phyloP scores from a whole-genome alignment of 306 rosid genomes.

The Glycine latifolia region DNA sequence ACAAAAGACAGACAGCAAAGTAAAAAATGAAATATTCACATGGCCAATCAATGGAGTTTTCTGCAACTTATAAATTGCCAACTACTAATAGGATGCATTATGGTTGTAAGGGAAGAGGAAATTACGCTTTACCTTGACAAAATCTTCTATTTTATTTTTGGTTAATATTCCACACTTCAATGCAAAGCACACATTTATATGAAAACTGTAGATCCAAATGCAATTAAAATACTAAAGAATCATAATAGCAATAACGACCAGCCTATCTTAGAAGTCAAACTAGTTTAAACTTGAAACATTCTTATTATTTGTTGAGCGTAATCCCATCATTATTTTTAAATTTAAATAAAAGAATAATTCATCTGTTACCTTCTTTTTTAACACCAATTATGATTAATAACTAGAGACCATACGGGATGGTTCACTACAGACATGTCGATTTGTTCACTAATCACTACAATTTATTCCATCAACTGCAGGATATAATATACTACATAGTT shows the following conservation, averaged over 20 bases:
- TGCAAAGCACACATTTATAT: neutral
- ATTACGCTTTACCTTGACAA: neutral
- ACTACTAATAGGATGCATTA: neutral
- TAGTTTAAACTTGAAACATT: slow-evolving; percentile 6
- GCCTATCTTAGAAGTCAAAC: neutral
- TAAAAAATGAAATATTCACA: neutral
- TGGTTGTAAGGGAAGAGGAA: neutral
- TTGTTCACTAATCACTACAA: neutral
- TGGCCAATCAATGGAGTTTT: neutral
- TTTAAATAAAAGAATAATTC: neutral
- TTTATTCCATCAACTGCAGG: neutral
- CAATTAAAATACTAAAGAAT: slow-evolving; percentile 1
- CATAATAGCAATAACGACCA: slow-evolving; percentile 3
- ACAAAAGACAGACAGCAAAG: neutral
- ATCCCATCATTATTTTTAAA: neutral
- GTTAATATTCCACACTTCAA: too few species aligned
- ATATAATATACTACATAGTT: neutral
- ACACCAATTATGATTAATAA: neutral
- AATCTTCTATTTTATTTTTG: neutral
- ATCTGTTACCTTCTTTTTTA: neutral
- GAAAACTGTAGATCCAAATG: neutral
- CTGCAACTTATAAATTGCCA: neutral
- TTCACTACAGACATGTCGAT: neutral
- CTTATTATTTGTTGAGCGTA: neutral
- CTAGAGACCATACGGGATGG: neutral